phyloP scores from a whole-genome alignment of 2,329 filamentous ascomycete species.

The Penicillium sp. region DNA sequence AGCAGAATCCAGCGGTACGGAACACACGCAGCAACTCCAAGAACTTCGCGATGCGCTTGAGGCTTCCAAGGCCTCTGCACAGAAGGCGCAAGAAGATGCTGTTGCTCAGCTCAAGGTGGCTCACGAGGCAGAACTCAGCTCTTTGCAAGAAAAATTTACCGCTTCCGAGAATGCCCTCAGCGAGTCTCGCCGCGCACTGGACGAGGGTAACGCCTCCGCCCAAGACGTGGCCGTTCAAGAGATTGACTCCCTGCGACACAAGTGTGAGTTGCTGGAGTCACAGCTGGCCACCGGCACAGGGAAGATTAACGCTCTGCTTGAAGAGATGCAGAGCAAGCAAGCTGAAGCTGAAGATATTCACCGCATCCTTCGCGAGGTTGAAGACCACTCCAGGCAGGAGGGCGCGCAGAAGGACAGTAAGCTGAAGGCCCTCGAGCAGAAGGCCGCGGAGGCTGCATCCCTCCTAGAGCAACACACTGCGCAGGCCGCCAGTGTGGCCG shows the following conservation, averaged over 20 bases:
- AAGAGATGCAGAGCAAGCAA: slow-evolving; percentile 36
- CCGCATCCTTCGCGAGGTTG: slow-evolving; percentile 36
- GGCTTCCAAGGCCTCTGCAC: slow-evolving; percentile 28
- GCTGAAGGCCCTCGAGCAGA: slow-evolving; percentile 34
- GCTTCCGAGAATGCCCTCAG: slow-evolving; percentile 34
- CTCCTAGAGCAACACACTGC: slow-evolving; percentile 36
- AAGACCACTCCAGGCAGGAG: slow-evolving; percentile 38
- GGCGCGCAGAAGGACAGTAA: slow-evolving; percentile 35
- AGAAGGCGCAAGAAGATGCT: slow-evolving; percentile 32
- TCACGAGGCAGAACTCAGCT: slow-evolving; percentile 34
- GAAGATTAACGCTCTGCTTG: slow-evolving; percentile 36
- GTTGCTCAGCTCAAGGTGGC: slow-evolving; percentile 30
- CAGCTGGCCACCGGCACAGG: slow-evolving; percentile 31
- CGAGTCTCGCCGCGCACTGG: slow-evolving; percentile 34
- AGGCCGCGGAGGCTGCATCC: slow-evolving; percentile 33
- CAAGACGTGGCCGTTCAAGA: slow-evolving; percentile 36
- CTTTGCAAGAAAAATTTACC: slow-evolving; percentile 35
- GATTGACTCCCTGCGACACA: slow-evolving; percentile 36
- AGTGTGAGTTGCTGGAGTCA: slow-evolving; percentile 33
- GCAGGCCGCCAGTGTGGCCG: slow-evolving; percentile 28
- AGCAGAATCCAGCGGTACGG: slow-evolving; percentile 29
- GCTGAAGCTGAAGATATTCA: slow-evolving; percentile 38
- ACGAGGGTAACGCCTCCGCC: slow-evolving; percentile 34
- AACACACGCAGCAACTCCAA: slow-evolving; percentile 34
- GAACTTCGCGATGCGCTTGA: slow-evolving; percentile 36